These are phyloP conservation scores for Emmonsiellopsis sp. DNA, from an alignment of 2,329 filamentous ascomycete species.

Conservation along the genomic window DNA sequence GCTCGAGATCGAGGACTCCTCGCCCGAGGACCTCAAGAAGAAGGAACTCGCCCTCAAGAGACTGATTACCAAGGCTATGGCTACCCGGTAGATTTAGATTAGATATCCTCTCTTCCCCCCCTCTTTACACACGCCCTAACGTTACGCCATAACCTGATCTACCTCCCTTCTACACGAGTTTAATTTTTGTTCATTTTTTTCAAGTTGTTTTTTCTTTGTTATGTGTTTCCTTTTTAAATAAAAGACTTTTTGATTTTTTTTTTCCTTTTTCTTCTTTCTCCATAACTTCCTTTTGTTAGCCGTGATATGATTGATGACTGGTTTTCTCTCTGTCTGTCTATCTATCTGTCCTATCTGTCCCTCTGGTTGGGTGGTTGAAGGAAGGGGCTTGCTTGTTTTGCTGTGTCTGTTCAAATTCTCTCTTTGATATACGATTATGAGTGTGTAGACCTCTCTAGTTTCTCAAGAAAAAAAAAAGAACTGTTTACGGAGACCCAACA, in stretches of 20 bases:
- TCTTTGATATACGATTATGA: no score
- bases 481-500: no score
- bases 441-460: no score
- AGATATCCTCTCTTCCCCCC: not conserved
- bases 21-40: constrained; percentile 96
- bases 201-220: not conserved
- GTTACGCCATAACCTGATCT: not conserved
- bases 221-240: not conserved
- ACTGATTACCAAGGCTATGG: constrained; percentile 96
- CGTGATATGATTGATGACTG: not conserved
- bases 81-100: constrained; percentile 59
- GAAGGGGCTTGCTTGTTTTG: no score
- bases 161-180: not conserved
- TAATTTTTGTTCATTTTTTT: not conserved
- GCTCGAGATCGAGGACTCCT: constrained; percentile 88
- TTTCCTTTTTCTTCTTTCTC: not conserved
- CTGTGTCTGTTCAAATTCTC: no score
- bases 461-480: no score
- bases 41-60: constrained; percentile 98
- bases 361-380: no score
- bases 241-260: constrained; percentile 1
- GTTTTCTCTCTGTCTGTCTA: not conserved
- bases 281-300: not conserved
- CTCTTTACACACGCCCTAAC: no score
- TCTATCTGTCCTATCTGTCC: not conserved